phyloP scores from a whole-genome alignment of 2,329 filamentous ascomycete species.

The Botrytis hyacinthi region DNA sequence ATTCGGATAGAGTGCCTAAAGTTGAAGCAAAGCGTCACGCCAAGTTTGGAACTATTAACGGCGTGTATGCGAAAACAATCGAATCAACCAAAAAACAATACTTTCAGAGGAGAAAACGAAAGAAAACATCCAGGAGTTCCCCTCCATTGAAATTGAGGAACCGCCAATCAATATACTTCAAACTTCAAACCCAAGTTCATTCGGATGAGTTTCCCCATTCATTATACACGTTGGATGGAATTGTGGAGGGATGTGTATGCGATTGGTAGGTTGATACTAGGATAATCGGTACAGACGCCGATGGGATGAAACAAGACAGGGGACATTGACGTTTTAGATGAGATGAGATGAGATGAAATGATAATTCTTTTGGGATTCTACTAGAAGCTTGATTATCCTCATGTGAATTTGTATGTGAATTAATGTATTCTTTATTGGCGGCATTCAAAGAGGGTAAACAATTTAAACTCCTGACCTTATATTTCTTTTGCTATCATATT shows the following conservation, averaged over 20 bases:
- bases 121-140: background rate
- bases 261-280: background rate
- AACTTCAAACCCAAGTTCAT: background rate
- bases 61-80: background rate
- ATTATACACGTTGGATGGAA: background rate
- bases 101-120: background rate
- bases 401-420: background rate
- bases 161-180: slow-evolving; percentile 1
- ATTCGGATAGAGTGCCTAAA: background rate
- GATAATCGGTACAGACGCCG: slow-evolving; percentile 10
- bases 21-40: background rate
- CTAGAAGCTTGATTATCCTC: background rate
- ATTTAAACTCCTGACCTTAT: background rate
- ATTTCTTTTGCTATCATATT: background rate
- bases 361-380: background rate
- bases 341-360: slow-evolving; percentile 1
- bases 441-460: background rate
- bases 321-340: background rate
- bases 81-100: background rate
- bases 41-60: background rate
- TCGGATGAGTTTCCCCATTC: background rate
- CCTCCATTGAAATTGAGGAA: background rate
- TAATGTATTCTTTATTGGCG: background rate
- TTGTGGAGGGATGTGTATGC: background rate
- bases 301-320: slow-evolving; percentile 9